A percentile compares a stretch with the other conserved stretches of the same genome.
These are phyloP conservation scores for Cladobotryum mycophilum DNA, from an alignment of 2,329 filamentous ascomycete genomes.

Conservation along the genomic window DNA sequence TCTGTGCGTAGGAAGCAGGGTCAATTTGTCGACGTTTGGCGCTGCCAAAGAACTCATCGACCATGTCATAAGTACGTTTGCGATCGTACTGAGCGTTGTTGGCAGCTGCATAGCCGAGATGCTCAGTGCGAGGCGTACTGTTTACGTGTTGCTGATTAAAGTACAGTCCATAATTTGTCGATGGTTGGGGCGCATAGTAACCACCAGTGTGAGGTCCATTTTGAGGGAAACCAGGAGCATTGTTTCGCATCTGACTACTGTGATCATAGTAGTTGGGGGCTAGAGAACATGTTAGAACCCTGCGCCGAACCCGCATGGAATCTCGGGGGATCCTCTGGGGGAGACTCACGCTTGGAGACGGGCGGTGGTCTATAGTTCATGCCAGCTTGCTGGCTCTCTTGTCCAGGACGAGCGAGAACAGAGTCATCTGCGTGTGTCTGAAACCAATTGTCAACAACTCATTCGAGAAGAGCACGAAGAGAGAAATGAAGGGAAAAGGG, in stretches of 20 bases:
- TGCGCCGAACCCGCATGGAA: no score
- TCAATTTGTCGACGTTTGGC: conserved; percentile 89
- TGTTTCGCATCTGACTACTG: conserved; percentile 56
- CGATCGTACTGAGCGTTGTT: conserved; percentile 55
- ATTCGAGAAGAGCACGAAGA: no score
- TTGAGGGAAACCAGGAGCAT: conserved; percentile 49
- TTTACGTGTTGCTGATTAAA: conserved; percentile 61
- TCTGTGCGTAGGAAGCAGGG: conserved; percentile 80
- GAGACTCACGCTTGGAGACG: conserved; percentile 45
- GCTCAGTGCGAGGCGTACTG: conserved; percentile 48
- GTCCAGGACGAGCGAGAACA: conserved; percentile 53
- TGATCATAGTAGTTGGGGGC: conserved; percentile 59
- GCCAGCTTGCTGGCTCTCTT: conserved; percentile 46
- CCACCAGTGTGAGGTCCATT: conserved; percentile 44
- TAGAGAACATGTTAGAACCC: conserved; percentile 25
- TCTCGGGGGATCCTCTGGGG: background rate
- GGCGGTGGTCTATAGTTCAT: conserved; percentile 50
- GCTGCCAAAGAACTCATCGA: conserved; percentile 91
- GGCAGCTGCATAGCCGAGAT: conserved; percentile 51
- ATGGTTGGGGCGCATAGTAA: conserved; percentile 54
- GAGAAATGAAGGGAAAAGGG: no score
- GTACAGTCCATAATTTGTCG: conserved; percentile 65
- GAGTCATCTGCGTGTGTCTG: conserved; percentile 92
- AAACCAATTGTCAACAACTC: conserved; percentile 16
- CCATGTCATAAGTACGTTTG: conserved; percentile 78